Base-by-base conservation (phyloP, 73 alveolate genomes). In the Diophrys sp. region DNA sequence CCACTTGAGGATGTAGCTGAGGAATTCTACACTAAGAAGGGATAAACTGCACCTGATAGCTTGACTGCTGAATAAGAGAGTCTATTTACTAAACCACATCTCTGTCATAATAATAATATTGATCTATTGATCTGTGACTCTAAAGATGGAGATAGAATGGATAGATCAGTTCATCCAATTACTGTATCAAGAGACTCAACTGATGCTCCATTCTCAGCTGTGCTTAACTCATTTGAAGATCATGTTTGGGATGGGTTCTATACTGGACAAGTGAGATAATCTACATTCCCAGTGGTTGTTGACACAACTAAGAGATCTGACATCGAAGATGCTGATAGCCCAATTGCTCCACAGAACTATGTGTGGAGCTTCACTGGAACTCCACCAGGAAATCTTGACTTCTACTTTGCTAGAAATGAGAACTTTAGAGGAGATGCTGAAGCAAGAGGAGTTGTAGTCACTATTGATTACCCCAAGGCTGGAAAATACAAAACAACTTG, bases 181-280 rank as follows among this genome's bases (percentile, higher is more conserved):
- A 73, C 72, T 34, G 71, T 80, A 0, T 8, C 71, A 0, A 33
- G n/a, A 11, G 62, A 44, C 18, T 72, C 23, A 2, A 23, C 1
- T 2, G 32, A 18, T 24, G 28, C 54, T 0, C 28, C 34, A 0
- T 80, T 73, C 76, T 32, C 27, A 0, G 34, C 53, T n/a, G 54
- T 67, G 23, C 57, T 79, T 0, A 67, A 79, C 1, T 18, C 62
- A 14, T 79, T 70, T 30, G 29, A 25, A 68, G 88, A 79, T 76
- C 91, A 83, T 70, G 54, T 33, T 54, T 76, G 87, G 85, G 91
- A 83, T 70, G 86, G 91, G 0, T 70, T 57, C 57, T 83, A 83
- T 82, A 76, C 82, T 11, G 73, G 91, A 23, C 74, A 83, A 53
- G 11, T 67, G 57, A 75, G 91, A 69, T 31, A 73, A 29, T 53